Conservation (phyloP, 116 monocot species). For the Thalassia testudinum region DNA sequence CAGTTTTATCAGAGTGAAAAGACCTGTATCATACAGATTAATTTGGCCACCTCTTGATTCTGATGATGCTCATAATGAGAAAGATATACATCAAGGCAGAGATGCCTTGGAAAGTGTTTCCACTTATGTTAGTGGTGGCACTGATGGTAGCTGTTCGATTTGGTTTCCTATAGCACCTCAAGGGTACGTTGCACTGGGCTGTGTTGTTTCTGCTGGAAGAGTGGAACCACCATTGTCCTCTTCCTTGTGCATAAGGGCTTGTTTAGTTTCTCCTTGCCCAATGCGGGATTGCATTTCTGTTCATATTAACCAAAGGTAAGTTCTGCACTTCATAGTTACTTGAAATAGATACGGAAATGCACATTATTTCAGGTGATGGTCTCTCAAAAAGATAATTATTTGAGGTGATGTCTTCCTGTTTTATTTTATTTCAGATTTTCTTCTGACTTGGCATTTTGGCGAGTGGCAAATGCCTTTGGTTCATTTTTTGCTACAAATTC, state of each 20-base stretch:
- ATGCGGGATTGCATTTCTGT: constrained; percentile 80
- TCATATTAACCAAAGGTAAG: constrained; percentile 27
- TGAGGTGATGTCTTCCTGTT: neutral
- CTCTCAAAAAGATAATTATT: no score
- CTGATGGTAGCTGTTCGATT: constrained; percentile 35
- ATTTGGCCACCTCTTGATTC: constrained; percentile 31
- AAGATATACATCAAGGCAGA: constrained; percentile 8
- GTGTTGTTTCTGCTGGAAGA: constrained; percentile 55
- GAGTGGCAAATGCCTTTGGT: constrained; percentile 87
- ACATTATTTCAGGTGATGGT: no score
- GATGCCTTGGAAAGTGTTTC: constrained; percentile 6
- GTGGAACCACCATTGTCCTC: constrained; percentile 58
- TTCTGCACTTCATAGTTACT: neutral
- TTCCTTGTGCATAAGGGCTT: constrained; percentile 68
- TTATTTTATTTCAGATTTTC: constrained; percentile 22
- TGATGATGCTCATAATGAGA: neutral
- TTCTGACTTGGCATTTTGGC: constrained; percentile 58
- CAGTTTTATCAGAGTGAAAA: constrained; percentile 78
- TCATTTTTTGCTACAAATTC: constrained; percentile 61
- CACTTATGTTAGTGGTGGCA: constrained; percentile 3
- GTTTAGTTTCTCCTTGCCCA: constrained; percentile 57
- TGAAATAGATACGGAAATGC: no score
- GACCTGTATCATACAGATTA: constrained; percentile 71
- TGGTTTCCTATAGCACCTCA: constrained; percentile 93
- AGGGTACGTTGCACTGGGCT: constrained; percentile 87